These are phyloP conservation scores for Aquilaria yunnanensis DNA, from an alignment of 345 rosid genomes.

Conservation along the genomic window DNA sequence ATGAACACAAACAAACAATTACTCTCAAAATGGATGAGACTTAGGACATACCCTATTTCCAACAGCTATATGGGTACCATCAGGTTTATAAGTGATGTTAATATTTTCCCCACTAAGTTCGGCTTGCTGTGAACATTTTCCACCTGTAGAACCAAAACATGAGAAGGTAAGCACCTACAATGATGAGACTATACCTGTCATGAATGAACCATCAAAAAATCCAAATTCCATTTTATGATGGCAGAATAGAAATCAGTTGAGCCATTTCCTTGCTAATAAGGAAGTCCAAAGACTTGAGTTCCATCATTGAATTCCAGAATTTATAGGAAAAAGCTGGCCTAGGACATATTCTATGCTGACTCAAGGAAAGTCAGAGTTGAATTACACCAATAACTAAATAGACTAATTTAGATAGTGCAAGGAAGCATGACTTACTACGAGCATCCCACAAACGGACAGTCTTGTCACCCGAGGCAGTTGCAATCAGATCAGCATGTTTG, in stretches of 20 bases:
- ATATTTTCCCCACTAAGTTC: slow-evolving; percentile 99
- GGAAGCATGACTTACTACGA: slow-evolving; percentile 63
- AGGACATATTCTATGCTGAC: no score
- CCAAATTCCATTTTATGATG: no score
- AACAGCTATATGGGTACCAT: slow-evolving; percentile 87
- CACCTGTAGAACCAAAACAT: slow-evolving; percentile 41
- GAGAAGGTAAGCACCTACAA: slow-evolving; percentile 1
- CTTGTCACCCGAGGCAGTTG: slow-evolving; percentile 98
- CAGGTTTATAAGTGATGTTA: slow-evolving; percentile 93
- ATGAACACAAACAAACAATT: no score
- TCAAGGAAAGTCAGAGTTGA: no score
- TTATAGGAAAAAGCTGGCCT: background rate
- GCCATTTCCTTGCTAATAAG: background rate
- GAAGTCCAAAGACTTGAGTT: background rate
- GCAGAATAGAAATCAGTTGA: no score
- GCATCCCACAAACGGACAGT: slow-evolving; percentile 99
- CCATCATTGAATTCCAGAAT: background rate
- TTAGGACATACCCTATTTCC: slow-evolving; percentile 81
- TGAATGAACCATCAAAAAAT: no score
- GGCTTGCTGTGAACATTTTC: slow-evolving; percentile 90
- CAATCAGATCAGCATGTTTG: slow-evolving; percentile 85
- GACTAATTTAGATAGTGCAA: background rate
- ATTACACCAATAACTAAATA: no score
- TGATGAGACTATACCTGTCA: no score
- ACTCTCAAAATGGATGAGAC: slow-evolving; percentile 8